Percentiles rank a stretch among this genome's conserved stretches.
Evolutionary conservation across 1,284 basidiomycete species (phyloP).

Genomic region (Gomphus sp.): DNA sequence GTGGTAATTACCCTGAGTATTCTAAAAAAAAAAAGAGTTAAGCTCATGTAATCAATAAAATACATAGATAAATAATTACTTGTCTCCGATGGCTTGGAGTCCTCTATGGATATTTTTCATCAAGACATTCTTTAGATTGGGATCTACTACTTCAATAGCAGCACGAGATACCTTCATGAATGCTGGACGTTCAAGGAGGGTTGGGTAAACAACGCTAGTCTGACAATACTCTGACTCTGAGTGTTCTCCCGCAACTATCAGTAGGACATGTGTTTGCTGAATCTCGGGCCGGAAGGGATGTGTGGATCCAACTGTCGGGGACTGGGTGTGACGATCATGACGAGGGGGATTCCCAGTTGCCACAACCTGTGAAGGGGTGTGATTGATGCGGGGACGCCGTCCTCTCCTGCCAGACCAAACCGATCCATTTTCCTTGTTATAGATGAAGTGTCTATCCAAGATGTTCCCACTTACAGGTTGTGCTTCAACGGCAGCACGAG

Average conservation of each 20-base stretch:
- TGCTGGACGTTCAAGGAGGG: background rate
- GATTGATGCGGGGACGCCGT: background rate
- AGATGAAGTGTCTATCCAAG: background rate
- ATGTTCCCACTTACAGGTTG: background rate
- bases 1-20: too few relatives aligned
- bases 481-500: background rate
- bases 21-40: too few relatives aligned
- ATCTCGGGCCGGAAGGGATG: background rate
- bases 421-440: constrained; percentile 1
- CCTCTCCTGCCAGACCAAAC: background rate
- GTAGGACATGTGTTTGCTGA: background rate
- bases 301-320: background rate
- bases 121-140: background rate
- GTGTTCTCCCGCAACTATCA: background rate
- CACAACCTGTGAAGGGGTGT: background rate
- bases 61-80: background rate
- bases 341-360: background rate
- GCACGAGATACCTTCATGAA: background rate
- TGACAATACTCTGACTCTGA: background rate
- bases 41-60: background rate
- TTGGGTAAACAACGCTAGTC: background rate
- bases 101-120: background rate
- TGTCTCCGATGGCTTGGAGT: background rate
- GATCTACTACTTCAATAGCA: background rate
- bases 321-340: background rate